Evolutionary conservation across 2,329 filamentous ascomycete species (phyloP), one percentile per base, ranked within the genome.

Genomic region (Zymoseptoria ardabiliae): DNA sequence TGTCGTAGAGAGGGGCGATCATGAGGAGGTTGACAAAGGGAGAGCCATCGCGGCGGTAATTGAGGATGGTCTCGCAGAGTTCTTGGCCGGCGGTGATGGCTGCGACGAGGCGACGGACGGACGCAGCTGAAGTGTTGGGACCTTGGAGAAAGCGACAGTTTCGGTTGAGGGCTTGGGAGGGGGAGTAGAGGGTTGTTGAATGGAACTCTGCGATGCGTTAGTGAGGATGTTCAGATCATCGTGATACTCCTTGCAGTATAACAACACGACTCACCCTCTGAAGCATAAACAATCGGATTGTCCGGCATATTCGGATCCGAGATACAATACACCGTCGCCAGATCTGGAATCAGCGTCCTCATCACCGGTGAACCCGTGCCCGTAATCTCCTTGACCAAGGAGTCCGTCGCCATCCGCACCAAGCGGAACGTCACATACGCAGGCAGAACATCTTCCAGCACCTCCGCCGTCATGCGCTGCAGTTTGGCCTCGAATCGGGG

Each of bases 91-190:
- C 65, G 10, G 65, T 61, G 9, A 78, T 61, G 2, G 73, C 72
- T 19, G 73, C 67, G 17, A 72, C 69, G 17, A 79, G 55, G 22
- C 77, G 68, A 23, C 65, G 61, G 3, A 77, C 68, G 5, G 71
- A 69, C 2, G 68, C 17, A 21, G 64, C 63, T 4, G 71, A 71
- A 4, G 75, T 73, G 53, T 74, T 72, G 1, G 75, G 71, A 4
- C 76, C 76, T 66, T 78, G 76, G 1, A 78, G 66, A 59, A 78
- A 78, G 22, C 76, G 73, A 61, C 76, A 78, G 56, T 78, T 79
- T 17, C 72, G 69, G 9, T 76, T 76, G 49, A 79, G 74, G 10
- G 74, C 72, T 61, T 77, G 74, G 48, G 78, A 75, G 25, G 68
- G 69, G 20, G 72, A 71, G 60, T 78, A 79, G 49, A 76, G 73